Percentiles rank a stretch among this genome's conserved stretches.
Conservation (phyloP, 2,329 filamentous ascomycete species). For the Laburnicola sp. region DNA sequence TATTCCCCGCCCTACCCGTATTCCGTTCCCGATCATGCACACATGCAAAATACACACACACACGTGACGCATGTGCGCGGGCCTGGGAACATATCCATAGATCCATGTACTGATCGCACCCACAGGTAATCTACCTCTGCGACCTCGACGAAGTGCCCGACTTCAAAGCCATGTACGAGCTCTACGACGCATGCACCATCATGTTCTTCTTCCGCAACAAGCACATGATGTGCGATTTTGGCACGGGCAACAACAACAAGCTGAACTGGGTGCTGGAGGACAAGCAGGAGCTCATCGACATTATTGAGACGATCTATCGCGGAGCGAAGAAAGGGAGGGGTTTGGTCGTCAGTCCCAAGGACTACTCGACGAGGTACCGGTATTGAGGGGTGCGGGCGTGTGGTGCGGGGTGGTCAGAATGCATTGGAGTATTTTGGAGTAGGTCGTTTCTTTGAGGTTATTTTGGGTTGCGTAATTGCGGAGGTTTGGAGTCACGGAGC, state of each 20-base stretch:
- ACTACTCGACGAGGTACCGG: conserved; percentile 69
- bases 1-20: no score
- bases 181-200: conserved; percentile 89
- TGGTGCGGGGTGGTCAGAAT: not conserved
- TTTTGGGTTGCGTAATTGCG: no score
- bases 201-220: conserved; percentile 99
- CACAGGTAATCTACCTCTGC: conserved; percentile 76
- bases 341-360: conserved; percentile 95
- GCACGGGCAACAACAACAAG: conserved; percentile 97
- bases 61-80: no score
- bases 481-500: not conserved
- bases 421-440: not conserved
- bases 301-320: conserved; percentile 95
- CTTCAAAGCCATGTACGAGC: conserved; percentile 93
- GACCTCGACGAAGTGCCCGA: conserved; percentile 68
- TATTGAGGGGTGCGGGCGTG: conserved; percentile 52
- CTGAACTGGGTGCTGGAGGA: conserved; percentile 95
- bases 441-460: no score
- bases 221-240: conserved; percentile 98
- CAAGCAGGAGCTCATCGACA: conserved; percentile 98
- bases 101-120: not conserved
- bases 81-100: no score
- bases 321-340: conserved; percentile 98
- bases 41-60: no score
- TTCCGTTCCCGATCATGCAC: no score